Evolutionary conservation across 345 rosid species (phyloP), one percentile per base, ranked within the genome.

Genomic region (Eucalyptus cloeziana): DNA sequence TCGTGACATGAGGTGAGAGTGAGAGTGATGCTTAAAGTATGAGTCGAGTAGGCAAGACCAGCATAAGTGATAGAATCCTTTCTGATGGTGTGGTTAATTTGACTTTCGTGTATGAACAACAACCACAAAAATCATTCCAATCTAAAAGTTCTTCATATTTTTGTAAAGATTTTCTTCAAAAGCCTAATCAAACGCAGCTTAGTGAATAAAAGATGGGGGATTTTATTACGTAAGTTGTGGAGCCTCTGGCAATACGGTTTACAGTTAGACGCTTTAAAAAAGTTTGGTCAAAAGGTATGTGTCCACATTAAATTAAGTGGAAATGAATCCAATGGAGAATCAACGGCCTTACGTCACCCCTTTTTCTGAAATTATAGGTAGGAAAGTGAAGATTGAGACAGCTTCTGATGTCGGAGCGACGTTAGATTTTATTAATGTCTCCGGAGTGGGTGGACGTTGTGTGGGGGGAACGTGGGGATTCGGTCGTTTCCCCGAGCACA

Each of bases 81-180:
- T 21, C 3, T 24, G 5, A 2, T 3, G 1, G 27, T 4, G 5
- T 8, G 3, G 43, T 76, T 76, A 21, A 21, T 40, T 10, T 21
- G 27, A 21, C 83, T 40, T 22, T 37, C 21, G 10, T 64, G 40
- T 12, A 21, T 76, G 4, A 76, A 19, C 45, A 76, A 19, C 45
- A 10, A 76, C 7, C 47, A 2, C 83, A 71, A 10, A 62, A 30
- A 27, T 13, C 69, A 4, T 13, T 62, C 7, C 7, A 62, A 62
- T 5, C 8, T 27, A 62, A 1, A 12, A 12, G 8, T 12, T 30
- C 17, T 62, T 62, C 13, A 62, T 62, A 62, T 62, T 62, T 27
- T 30, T 27, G 2, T 30, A 13, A 62, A 62, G 0, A 7, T 5
- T 62, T 62, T 62, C 8, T 13, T 8, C 33, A 30, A 30, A 60